A percentile compares a stretch with the other conserved stretches of the same genome.
phyloP scores from a whole-genome alignment of 2,329 filamentous ascomycete species.

The Botrytis hyacinthi region DNA sequence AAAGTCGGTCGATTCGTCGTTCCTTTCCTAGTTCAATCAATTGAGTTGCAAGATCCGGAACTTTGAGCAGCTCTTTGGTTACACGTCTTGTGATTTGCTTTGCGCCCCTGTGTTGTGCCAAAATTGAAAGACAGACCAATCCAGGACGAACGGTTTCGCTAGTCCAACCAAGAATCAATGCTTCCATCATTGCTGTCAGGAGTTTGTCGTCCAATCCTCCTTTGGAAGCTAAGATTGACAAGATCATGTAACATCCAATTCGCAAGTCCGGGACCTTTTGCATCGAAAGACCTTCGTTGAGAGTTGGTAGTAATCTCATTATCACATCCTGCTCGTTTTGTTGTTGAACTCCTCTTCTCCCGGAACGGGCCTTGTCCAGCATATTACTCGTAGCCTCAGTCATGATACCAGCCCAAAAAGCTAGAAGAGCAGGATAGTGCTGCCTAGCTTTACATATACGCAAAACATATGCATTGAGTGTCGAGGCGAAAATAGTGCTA shows the following conservation, averaged over 20 bases:
- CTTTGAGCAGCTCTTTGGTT: conserved; percentile 64
- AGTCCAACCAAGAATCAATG: conserved; percentile 75
- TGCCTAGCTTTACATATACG: conserved; percentile 68
- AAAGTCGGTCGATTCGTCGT: conserved; percentile 67
- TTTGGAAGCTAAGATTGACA: conserved; percentile 82
- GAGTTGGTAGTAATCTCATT: conserved; percentile 63
- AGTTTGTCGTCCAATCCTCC: conserved; percentile 74
- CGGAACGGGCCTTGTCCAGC: conserved; percentile 73
- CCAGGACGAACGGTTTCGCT: conserved; percentile 69
- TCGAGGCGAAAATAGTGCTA: conserved; percentile 71
- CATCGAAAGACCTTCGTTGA: conserved; percentile 76
- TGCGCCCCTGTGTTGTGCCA: conserved; percentile 75
- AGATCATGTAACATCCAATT: conserved; percentile 87
- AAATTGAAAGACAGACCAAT: conserved; percentile 74
- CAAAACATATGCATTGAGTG: conserved; percentile 76
- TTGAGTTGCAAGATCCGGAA: conserved; percentile 57
- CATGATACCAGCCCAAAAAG: conserved; percentile 88
- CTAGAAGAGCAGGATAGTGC: conserved; percentile 73
- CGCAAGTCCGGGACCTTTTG: conserved; percentile 75
- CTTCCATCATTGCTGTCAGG: conserved; percentile 86
- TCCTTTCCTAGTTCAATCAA: conserved; percentile 62
- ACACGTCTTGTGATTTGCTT: conserved; percentile 68
- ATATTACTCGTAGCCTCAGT: conserved; percentile 83
- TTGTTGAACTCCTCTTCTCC: conserved; percentile 70
- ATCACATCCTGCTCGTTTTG: conserved; percentile 79